Evolutionary conservation across 1,284 basidiomycete genomes (phyloP).

Genomic region (Pulchroboletus neoregius): DNA sequence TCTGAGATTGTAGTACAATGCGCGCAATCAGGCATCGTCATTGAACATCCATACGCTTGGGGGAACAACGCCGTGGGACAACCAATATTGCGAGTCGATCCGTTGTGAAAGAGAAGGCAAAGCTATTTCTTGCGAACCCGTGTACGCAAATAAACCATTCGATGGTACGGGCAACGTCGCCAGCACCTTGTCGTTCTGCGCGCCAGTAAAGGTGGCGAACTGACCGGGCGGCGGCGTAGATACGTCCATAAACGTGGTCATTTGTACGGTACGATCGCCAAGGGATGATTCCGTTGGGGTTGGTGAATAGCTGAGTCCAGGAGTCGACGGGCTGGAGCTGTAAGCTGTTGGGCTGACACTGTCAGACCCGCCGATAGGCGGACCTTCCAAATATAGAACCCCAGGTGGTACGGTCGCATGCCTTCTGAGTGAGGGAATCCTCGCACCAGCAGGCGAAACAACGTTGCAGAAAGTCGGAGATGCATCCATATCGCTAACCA

Average conservation of each 20-base stretch:
- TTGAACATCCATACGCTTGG: conserved; percentile 16
- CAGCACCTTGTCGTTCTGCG: conserved; percentile 33
- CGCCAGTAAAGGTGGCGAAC: conserved; percentile 29
- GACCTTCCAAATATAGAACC: conserved; percentile 15
- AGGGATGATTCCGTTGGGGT: conserved; percentile 51
- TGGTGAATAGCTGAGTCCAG: conserved; percentile 52
- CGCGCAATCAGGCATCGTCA: conserved; percentile 16
- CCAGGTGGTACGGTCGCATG: conserved; percentile 24
- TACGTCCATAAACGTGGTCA: conserved; percentile 47
- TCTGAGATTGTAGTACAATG: not conserved
- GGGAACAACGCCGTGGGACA: conserved; percentile 14
- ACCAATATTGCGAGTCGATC: conserved; percentile 15
- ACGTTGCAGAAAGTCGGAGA: not conserved
- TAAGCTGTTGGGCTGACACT: conserved; percentile 20
- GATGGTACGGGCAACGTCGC: conserved; percentile 16
- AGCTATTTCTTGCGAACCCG: conserved; percentile 15
- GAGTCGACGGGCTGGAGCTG: conserved; percentile 43
- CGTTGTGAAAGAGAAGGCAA: conserved; percentile 9
- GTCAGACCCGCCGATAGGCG: conserved; percentile 1
- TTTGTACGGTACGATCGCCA: conserved; percentile 52
- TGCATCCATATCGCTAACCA: conserved; percentile 4
- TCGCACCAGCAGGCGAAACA: conserved; percentile 13
- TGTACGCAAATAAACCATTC: conserved; percentile 20
- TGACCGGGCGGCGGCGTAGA: conserved; percentile 29
- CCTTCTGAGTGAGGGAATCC: conserved; percentile 20